Evolutionary conservation across 163 green algal genomes (phyloP).

Genomic region (Dunaliella salina): DNA sequence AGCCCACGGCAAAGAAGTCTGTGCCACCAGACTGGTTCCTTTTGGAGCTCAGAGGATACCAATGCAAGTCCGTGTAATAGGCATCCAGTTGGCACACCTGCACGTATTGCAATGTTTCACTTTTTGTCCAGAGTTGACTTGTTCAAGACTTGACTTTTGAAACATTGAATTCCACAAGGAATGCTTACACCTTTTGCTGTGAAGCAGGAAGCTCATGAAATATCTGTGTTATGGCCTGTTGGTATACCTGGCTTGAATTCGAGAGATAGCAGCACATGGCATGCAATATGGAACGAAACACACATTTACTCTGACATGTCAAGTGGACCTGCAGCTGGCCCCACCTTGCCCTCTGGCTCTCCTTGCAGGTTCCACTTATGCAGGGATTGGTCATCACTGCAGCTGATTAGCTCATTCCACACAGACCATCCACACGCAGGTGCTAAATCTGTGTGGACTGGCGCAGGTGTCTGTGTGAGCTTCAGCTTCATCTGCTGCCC

Average conservation of each 20-base stretch:
- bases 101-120: neutral
- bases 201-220: neutral
- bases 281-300: neutral
- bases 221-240: neutral
- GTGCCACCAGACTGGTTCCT: slow-evolving; percentile 39
- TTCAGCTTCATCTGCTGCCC: slow-evolving; percentile 38
- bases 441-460: slow-evolving; percentile 48
- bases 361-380: slow-evolving; percentile 56
- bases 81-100: slow-evolving; percentile 62
- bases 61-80: slow-evolving; percentile 64
- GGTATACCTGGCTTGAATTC: neutral
- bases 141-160: slow-evolving; percentile 6
- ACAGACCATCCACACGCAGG: slow-evolving; percentile 53
- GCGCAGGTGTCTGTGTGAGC: slow-evolving; percentile 20
- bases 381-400: slow-evolving; percentile 60
- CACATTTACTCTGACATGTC: neutral
- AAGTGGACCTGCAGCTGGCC: too few species aligned
- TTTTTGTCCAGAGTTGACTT: neutral
- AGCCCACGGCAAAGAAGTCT: slow-evolving; percentile 59
- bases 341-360: slow-evolving; percentile 54
- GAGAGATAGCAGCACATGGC: neutral
- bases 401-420: slow-evolving; percentile 48
- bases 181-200: neutral
- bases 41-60: slow-evolving; percentile 48
- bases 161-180: neutral